These are phyloP conservation scores for Keithomyces neogunnii DNA, from an alignment of 2,329 filamentous ascomycete genomes.

Conservation along the genomic window DNA sequence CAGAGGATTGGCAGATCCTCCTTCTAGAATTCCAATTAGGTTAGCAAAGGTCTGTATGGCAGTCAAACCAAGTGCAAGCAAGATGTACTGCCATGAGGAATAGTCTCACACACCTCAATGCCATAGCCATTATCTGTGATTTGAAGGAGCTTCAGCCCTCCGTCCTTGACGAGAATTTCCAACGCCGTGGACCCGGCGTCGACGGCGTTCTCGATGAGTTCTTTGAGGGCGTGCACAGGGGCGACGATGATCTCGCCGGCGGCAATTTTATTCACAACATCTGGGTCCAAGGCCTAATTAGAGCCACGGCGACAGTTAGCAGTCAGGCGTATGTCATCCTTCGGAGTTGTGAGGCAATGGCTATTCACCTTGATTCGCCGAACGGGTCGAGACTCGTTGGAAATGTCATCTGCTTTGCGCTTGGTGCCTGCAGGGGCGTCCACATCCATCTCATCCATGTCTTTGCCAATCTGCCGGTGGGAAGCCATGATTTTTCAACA, in stretches of 20 bases:
- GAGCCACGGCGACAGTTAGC: background rate
- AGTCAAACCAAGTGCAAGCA: too few species aligned
- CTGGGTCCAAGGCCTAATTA: constrained; percentile 68
- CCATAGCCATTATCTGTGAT: constrained; percentile 97
- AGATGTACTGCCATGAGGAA: background rate
- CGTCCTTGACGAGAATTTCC: constrained; percentile 89
- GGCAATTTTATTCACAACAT: constrained; percentile 97
- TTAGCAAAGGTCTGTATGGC: too few species aligned
- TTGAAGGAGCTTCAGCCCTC: constrained; percentile 87
- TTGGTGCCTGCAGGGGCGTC: constrained; percentile 34
- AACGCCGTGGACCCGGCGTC: constrained; percentile 92
- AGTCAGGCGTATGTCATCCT: background rate
- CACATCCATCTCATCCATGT: constrained; percentile 34
- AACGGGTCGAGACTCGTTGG: constrained; percentile 29
- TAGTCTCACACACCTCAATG: constrained; percentile 61
- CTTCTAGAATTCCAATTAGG: constrained; percentile 43
- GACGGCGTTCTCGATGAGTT: constrained; percentile 92
- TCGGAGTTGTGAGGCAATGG: background rate
- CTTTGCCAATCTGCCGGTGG: background rate
- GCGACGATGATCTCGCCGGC: constrained; percentile 98
- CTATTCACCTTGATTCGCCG: constrained; percentile 38
- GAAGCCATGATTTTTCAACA: background rate
- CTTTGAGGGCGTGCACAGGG: constrained; percentile 91
- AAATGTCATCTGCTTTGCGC: constrained; percentile 36
- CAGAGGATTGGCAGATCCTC: constrained; percentile 89